Evolutionary conservation across 495 filamentous ascomycete species (phyloP).

Genomic region (Jackrogersella minutella): DNA sequence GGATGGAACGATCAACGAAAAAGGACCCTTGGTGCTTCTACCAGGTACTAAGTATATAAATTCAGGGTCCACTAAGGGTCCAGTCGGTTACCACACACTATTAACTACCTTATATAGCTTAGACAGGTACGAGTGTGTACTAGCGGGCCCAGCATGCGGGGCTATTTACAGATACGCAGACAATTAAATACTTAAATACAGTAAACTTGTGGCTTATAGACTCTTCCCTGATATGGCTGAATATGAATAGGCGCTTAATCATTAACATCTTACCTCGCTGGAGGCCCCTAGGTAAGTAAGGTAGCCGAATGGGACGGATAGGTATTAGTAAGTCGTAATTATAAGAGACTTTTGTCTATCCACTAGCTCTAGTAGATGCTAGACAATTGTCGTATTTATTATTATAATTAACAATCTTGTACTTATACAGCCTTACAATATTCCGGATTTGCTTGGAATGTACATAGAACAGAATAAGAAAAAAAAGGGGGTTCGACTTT

Average conservation of each 20-base stretch:
- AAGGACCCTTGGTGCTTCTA: conserved; percentile 39
- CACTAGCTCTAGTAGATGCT: no score
- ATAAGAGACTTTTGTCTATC: not conserved
- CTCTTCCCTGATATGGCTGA: not conserved
- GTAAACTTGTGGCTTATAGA: not conserved
- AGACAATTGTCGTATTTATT: no score
- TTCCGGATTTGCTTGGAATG: no score
- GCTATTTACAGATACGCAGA: not conserved
- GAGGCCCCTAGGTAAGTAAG: no score
- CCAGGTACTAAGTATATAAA: conserved; percentile 38
- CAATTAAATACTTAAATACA: no score
- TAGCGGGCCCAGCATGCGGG: not conserved
- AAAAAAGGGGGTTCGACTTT: not conserved
- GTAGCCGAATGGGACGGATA: no score
- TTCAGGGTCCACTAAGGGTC: conserved; percentile 33
- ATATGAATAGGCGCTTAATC: not conserved
- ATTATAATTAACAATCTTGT: not conserved
- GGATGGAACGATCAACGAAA: conserved; percentile 38
- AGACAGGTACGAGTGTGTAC: not conserved
- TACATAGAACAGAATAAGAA: not conserved
- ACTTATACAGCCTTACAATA: no score
- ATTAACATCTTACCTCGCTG: no score
- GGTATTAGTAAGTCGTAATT: no score
- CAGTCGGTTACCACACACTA: no score
- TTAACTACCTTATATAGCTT: no score